Conservation (phyloP, 2,329 filamentous ascomycete genomes). For the Trichoderma pleuroti region DNA sequence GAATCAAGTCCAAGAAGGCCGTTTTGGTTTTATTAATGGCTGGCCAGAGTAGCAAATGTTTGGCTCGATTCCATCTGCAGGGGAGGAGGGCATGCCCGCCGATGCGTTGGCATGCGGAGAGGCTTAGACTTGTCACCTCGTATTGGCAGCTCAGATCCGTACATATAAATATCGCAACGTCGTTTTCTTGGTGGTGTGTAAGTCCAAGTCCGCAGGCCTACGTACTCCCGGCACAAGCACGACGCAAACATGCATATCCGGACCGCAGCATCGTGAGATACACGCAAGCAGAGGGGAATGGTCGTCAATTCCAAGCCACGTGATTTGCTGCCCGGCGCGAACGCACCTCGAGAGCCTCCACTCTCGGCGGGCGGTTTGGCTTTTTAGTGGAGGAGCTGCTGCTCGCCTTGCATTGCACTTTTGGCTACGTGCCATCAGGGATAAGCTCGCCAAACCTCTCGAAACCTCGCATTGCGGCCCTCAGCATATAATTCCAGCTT, state of each 20-base stretch:
- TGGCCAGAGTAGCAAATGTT: background rate
- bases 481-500: constrained; percentile 1
- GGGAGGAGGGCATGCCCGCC: background rate
- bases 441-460: constrained; percentile 3
- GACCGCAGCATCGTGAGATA: constrained; percentile 11
- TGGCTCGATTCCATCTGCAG: background rate
- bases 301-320: constrained; percentile 12
- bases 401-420: constrained; percentile 12
- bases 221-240: background rate
- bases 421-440: constrained; percentile 17
- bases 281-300: constrained; percentile 6
- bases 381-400: constrained; percentile 18
- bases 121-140: constrained; percentile 14
- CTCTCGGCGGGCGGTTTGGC: constrained; percentile 12
- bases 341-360: constrained; percentile 4
- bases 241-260: background rate
- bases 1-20: background rate
- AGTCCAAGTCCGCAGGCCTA: background rate
- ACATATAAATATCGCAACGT: constrained; percentile 14
- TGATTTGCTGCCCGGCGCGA: constrained; percentile 42
- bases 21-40: background rate
- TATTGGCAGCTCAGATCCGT: constrained; percentile 4
- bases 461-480: constrained; percentile 1
- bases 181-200: background rate
- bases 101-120: background rate